Percentiles rank a stretch among this genome's conserved stretches.
phyloP scores from a whole-genome alignment of 2,329 filamentous ascomycete genomes.

The Beauveria pseudobassiana region DNA sequence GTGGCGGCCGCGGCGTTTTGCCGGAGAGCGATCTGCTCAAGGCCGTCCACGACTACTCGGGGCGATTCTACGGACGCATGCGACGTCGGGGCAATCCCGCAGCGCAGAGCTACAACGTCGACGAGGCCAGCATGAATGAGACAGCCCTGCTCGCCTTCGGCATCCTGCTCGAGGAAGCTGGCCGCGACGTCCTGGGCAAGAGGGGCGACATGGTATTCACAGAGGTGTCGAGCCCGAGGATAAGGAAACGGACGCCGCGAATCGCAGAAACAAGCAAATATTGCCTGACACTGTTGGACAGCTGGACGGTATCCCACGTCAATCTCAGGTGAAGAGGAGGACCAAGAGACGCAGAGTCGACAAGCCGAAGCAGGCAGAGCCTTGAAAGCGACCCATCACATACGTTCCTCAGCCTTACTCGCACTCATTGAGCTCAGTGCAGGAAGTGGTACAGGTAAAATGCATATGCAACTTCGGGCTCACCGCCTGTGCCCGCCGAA shows the following conservation, averaged over 20 bases:
- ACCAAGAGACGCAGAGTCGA: conserved; percentile 4
- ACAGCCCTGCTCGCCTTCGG: conserved; percentile 70
- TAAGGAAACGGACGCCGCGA: background rate
- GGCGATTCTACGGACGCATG: conserved; percentile 49
- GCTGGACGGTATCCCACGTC: background rate
- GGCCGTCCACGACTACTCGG: conserved; percentile 59
- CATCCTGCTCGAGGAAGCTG: conserved; percentile 65
- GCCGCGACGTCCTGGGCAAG: conserved; percentile 51
- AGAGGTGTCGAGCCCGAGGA: conserved; percentile 33
- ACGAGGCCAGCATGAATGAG: conserved; percentile 64
- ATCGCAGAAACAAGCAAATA: background rate
- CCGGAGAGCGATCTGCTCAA: conserved; percentile 65
- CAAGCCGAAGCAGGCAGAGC: background rate
- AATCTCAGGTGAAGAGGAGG: background rate
- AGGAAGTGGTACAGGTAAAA: background rate
- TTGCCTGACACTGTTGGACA: background rate
- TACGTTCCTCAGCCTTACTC: no score
- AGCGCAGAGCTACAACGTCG: conserved; percentile 25
- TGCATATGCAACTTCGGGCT: background rate
- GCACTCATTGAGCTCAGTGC: background rate
- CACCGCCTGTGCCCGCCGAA: background rate
- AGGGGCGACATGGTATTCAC: conserved; percentile 66
- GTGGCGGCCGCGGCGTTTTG: conserved; percentile 39
- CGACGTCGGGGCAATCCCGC: conserved; percentile 1
- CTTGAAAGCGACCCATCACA: background rate